These are phyloP conservation scores for Halophytophthora polymorphica DNA, from an alignment of 352 stramenopile species.

Conservation along the genomic window DNA sequence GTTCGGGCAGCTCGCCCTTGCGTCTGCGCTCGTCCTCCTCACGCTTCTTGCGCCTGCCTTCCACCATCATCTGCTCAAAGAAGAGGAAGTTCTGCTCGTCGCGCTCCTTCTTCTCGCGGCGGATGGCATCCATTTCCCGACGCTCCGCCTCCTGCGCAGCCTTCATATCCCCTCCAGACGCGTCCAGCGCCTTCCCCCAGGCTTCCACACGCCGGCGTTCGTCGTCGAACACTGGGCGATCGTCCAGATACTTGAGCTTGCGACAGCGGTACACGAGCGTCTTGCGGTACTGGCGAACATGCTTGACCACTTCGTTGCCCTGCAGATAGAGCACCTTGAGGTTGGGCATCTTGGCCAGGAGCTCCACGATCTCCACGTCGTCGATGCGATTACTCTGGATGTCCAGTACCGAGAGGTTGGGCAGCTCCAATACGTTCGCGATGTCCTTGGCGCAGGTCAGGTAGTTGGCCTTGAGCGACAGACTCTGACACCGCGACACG, in stretches of 20 bases:
- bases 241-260: constrained; percentile 79
- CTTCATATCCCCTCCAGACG: constrained; percentile 71
- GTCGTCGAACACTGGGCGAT: constrained; percentile 84
- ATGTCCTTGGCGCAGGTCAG: constrained; percentile 58
- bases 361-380: constrained; percentile 58
- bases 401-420: constrained; percentile 69
- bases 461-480: constrained; percentile 79
- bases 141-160: constrained; percentile 80
- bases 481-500: constrained; percentile 29
- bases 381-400: constrained; percentile 81
- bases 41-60: constrained; percentile 51
- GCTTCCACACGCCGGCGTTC: constrained; percentile 81
- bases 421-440: constrained; percentile 59
- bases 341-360: constrained; percentile 67
- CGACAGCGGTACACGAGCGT: constrained; percentile 73
- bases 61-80: constrained; percentile 88
- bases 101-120: constrained; percentile 82
- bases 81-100: constrained; percentile 85
- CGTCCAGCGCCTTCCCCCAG: constrained; percentile 65
- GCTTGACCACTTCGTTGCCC: constrained; percentile 85
- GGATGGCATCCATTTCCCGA: constrained; percentile 78
- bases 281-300: constrained; percentile 86
- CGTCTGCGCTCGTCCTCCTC: constrained; percentile 42
- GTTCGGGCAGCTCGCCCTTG: constrained; percentile 13
- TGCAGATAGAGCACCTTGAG: constrained; percentile 85